Conservation (phyloP, 768 basidiomycete species). For the Termitomyces sp. region DNA sequence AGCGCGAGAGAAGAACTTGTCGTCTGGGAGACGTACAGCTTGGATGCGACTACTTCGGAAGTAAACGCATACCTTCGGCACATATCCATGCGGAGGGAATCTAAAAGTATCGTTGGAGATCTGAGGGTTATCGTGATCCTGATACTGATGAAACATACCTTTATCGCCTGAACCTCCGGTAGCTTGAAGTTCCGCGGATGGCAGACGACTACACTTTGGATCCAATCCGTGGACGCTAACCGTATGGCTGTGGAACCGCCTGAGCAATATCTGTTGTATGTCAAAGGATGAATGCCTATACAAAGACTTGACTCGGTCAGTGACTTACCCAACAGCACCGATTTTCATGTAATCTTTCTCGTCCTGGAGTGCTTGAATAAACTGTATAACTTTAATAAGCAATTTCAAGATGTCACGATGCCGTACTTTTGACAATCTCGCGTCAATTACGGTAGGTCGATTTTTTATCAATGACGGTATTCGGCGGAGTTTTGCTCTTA, state of each 20-base stretch:
- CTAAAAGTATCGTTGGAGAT: background rate
- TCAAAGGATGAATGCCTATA: background rate
- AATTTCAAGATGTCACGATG: constrained; percentile 2
- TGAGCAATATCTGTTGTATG: constrained; percentile 34
- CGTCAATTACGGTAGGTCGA: constrained; percentile 25
- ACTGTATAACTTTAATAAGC: constrained; percentile 18
- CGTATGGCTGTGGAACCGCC: constrained; percentile 34
- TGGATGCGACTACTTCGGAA: background rate
- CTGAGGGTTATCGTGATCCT: too few species aligned
- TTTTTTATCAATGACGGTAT: constrained; percentile 25
- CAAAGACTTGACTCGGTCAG: background rate
- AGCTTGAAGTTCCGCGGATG: constrained; percentile 33
- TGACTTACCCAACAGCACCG: constrained; percentile 36
- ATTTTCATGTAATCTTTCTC: constrained; percentile 37
- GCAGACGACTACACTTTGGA: constrained; percentile 34
- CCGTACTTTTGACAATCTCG: constrained; percentile 26
- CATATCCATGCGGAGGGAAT: constrained; percentile 33
- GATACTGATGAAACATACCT: constrained; percentile 14
- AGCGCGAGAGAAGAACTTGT: constrained; percentile 26
- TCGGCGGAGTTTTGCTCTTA: constrained; percentile 21
- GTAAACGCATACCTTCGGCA: constrained; percentile 30
- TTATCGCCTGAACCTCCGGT: constrained; percentile 29
- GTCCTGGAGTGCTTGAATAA: constrained; percentile 28
- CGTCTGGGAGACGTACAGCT: constrained; percentile 22
- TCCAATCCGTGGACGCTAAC: constrained; percentile 27